phyloP scores from a whole-genome alignment of 2,329 filamentous ascomycete genomes.

The Byssothecium circinans region DNA sequence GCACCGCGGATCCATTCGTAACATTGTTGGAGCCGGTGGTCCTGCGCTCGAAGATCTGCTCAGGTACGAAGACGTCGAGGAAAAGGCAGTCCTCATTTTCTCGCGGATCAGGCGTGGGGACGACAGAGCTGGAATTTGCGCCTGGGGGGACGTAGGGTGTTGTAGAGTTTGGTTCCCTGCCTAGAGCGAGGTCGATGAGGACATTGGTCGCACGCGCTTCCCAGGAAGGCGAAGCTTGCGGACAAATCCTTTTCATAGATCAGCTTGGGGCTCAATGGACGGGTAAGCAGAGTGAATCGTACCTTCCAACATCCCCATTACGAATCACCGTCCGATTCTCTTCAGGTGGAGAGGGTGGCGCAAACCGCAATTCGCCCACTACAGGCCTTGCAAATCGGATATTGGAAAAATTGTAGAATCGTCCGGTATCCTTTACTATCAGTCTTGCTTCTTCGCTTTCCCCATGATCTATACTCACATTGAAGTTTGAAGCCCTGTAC shows the following conservation, averaged over 20 bases:
- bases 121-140: conserved; percentile 28
- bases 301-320: conserved; percentile 44
- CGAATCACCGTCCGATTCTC: conserved; percentile 51
- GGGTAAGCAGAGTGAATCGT: conserved; percentile 4
- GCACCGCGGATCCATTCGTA: conserved; percentile 45
- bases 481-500: conserved; percentile 51
- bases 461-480: conserved; percentile 40
- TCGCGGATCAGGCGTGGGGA: conserved; percentile 26
- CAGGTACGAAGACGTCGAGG: conserved; percentile 52
- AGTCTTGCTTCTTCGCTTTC: no score
- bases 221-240: conserved; percentile 51
- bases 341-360: conserved; percentile 48
- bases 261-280: background rate
- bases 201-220: conserved; percentile 34
- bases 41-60: conserved; percentile 38
- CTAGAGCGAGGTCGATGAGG: conserved; percentile 33
- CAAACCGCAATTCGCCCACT: conserved; percentile 54
- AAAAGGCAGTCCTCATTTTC: conserved; percentile 54
- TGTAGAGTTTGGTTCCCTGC: conserved; percentile 33
- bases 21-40: conserved; percentile 24
- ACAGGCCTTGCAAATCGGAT: conserved; percentile 60
- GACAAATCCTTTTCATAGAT: conserved; percentile 31
- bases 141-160: conserved; percentile 25
- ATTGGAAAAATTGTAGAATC: conserved; percentile 59
- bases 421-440: conserved; percentile 35